Conservation (phyloP, 768 basidiomycete genomes). For the Serendipita sp. region DNA sequence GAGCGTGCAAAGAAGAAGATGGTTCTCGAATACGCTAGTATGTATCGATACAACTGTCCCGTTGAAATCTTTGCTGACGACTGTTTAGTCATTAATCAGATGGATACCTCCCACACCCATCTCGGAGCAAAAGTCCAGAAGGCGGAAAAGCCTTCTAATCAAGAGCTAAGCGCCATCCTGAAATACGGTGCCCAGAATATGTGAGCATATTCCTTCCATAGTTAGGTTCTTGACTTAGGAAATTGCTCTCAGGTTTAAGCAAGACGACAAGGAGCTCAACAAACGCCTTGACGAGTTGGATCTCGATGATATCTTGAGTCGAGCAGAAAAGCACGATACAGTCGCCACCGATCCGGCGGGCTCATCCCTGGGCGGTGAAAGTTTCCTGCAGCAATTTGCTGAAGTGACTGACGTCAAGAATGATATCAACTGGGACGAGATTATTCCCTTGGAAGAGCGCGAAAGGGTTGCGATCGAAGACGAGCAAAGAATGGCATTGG, state of each 20-base stretch:
- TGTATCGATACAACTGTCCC: slow-evolving; percentile 23
- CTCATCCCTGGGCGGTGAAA: slow-evolving; percentile 92
- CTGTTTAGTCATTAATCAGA: slow-evolving; percentile 89
- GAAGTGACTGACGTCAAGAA: slow-evolving; percentile 96
- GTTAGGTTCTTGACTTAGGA: not conserved
- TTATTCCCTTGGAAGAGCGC: slow-evolving; percentile 87
- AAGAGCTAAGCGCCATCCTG: slow-evolving; percentile 90
- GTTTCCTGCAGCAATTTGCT: slow-evolving; percentile 89
- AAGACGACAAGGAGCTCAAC: slow-evolving; percentile 82
- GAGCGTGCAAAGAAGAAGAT: slow-evolving; percentile 99
- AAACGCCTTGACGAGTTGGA: slow-evolving; percentile 99
- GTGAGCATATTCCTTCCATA: slow-evolving; percentile 25
- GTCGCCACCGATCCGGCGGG: slow-evolving; percentile 64
- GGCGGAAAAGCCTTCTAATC: slow-evolving; percentile 79
- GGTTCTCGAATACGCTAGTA: slow-evolving; percentile 98
- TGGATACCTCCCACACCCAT: slow-evolving; percentile 97
- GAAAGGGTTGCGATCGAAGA: slow-evolving; percentile 72
- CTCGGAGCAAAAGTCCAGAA: slow-evolving; percentile 59
- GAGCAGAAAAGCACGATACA: slow-evolving; percentile 95
- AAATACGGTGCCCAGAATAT: slow-evolving; percentile 99
- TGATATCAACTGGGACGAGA: slow-evolving; percentile 98
- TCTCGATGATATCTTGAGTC: slow-evolving; percentile 91
- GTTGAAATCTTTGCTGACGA: not conserved
- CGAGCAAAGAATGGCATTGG: slow-evolving; percentile 56
- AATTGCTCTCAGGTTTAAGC: slow-evolving; percentile 62